phyloP scores from a whole-genome alignment of 257 asterid species.

The Solanum corneliomulleri region DNA sequence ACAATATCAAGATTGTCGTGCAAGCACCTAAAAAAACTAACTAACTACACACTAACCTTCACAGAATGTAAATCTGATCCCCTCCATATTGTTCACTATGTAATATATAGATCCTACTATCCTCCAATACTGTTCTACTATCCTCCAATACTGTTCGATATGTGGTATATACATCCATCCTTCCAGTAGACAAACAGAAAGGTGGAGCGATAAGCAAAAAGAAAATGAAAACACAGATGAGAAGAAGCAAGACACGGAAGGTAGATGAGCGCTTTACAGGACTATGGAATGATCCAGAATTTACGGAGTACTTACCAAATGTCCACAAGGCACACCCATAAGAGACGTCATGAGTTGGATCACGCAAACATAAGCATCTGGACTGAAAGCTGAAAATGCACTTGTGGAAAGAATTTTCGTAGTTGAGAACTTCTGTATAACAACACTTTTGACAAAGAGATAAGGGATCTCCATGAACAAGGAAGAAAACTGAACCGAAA shows the following conservation, averaged over 20 bases:
- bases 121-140: background rate
- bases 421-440: background rate
- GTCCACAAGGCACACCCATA: background rate
- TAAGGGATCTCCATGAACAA: background rate
- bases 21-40: background rate
- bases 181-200: background rate
- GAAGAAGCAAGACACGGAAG: background rate
- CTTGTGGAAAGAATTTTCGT: background rate
- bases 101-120: background rate
- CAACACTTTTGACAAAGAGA: too few relatives aligned
- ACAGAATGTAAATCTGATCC: background rate
- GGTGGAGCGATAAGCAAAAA: too few relatives aligned
- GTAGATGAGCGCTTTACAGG: background rate
- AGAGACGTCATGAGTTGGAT: background rate
- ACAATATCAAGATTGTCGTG: background rate
- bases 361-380: background rate
- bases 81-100: background rate
- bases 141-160: background rate
- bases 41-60: background rate
- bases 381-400: background rate
- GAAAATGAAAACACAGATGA: background rate
- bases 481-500: too few relatives aligned
- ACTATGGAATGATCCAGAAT: background rate
- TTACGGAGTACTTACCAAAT: background rate
- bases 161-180: background rate